Percentiles rank a stretch among this genome's conserved stretches.
These are phyloP conservation scores for Hevea brasiliensis DNA, from an alignment of 345 rosid genomes.

Conservation along the genomic window DNA sequence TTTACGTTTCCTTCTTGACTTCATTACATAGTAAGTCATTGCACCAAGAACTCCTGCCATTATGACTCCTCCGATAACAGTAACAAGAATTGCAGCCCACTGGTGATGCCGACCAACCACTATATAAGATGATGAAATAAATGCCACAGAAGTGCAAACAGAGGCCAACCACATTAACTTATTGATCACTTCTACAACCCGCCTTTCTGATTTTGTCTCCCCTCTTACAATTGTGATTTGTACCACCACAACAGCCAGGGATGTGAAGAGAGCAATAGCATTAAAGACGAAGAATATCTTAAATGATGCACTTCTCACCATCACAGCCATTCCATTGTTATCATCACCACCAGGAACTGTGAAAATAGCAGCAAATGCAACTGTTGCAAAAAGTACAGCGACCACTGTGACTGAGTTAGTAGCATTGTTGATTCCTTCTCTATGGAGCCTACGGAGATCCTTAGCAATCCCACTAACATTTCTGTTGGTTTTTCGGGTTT, in stretches of 20 bases:
- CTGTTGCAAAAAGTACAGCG: conserved; percentile 90
- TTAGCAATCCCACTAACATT: conserved; percentile 76
- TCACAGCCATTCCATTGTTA: conserved; percentile 57
- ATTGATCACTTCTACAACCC: conserved; percentile 79
- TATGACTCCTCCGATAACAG: conserved; percentile 63
- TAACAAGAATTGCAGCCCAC: conserved; percentile 82
- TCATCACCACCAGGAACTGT: conserved; percentile 81
- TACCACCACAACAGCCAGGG: conserved; percentile 86
- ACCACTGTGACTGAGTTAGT: conserved; percentile 86
- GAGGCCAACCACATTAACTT: conserved; percentile 97
- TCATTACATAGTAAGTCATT: conserved; percentile 82
- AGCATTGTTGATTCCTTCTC: conserved; percentile 81
- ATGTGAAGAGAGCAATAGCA: conserved; percentile 78
- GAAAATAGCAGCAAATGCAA: conserved; percentile 85
- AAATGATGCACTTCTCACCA: conserved; percentile 45
- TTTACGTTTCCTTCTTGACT: conserved; percentile 50
- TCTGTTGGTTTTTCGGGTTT: conserved; percentile 77
- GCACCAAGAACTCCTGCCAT: conserved; percentile 69
- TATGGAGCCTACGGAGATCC: conserved; percentile 75
- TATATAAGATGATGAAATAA: conserved; percentile 74
- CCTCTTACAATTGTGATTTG: conserved; percentile 90
- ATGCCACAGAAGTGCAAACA: conserved; percentile 77
- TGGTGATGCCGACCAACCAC: conserved; percentile 65
- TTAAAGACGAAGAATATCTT: conserved; percentile 73
- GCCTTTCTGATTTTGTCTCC: conserved; percentile 73